These are phyloP conservation scores for Botrytis sinoallii DNA, from an alignment of 2,329 filamentous ascomycete genomes.

Conservation along the genomic window DNA sequence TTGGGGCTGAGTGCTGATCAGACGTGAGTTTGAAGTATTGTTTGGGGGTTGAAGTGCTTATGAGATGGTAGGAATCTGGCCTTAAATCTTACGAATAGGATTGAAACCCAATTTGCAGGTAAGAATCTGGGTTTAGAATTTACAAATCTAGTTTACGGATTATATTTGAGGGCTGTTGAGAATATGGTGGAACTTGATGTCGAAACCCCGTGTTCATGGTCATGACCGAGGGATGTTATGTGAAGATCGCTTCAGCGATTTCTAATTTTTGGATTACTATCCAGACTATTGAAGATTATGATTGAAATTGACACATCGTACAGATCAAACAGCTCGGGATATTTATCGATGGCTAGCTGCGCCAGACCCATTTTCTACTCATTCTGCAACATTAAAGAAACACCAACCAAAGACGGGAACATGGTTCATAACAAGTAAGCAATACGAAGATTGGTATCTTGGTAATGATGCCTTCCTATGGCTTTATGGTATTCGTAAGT, in stretches of 20 bases:
- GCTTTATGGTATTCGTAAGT: constrained; percentile 38
- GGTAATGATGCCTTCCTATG: constrained; percentile 39
- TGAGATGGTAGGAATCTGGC: constrained; percentile 16
- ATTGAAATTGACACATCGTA: neutral
- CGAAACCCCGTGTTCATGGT: neutral
- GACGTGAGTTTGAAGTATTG: constrained; percentile 18
- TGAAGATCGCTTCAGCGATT: neutral
- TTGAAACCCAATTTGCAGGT: constrained; percentile 24
- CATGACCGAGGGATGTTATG: neutral
- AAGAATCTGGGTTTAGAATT: neutral
- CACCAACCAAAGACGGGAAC: constrained; percentile 30
- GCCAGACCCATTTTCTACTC: constrained; percentile 29
- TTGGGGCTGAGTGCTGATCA: constrained; percentile 28
- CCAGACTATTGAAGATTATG: neutral
- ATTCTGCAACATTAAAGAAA: constrained; percentile 27
- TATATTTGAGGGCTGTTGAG: neutral
- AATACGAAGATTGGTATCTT: constrained; percentile 36
- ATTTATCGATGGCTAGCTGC: constrained; percentile 30
- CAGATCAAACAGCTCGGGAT: constrained; percentile 21
- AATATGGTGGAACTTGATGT: neutral
- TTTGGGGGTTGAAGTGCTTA: neutral
- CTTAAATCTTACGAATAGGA: constrained; percentile 21
- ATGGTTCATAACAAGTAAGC: constrained; percentile 28
- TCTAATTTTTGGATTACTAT: too few species aligned
- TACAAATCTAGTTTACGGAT: neutral